These are phyloP conservation scores for Xylaria venustula DNA, from an alignment of 495 filamentous ascomycete species.

Conservation along the genomic window DNA sequence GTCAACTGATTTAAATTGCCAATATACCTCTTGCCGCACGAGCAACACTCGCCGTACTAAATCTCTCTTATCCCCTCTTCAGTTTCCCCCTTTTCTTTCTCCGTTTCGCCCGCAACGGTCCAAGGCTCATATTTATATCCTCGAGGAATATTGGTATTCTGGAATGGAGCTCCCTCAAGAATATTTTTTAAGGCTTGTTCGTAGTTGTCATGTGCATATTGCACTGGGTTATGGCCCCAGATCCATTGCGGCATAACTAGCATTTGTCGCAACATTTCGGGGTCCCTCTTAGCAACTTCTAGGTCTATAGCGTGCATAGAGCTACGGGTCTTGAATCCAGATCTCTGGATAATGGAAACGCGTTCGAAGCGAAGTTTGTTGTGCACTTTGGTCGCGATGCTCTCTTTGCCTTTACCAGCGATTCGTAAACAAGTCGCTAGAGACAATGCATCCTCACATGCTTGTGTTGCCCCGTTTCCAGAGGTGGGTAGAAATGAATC, in stretches of 20 bases:
- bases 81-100: background rate
- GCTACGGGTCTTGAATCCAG: background rate
- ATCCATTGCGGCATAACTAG: background rate
- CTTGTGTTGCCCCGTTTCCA: slow-evolving; percentile 62
- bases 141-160: background rate
- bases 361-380: slow-evolving; percentile 4
- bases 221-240: background rate
- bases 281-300: background rate
- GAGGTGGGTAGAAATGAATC: slow-evolving; percentile 48
- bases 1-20: too few species aligned
- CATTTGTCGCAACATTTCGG: background rate
- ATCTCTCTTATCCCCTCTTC: background rate
- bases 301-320: background rate
- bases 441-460: slow-evolving; percentile 63
- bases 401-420: slow-evolving; percentile 30
- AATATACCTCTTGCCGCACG: too few species aligned
- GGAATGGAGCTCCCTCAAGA: background rate
- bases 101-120: background rate
- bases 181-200: background rate
- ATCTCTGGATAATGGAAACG: slow-evolving; percentile 3
- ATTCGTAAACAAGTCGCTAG: slow-evolving; percentile 57
- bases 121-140: background rate
- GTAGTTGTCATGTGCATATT: background rate
- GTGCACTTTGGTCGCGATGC: background rate
- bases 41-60: too few species aligned